Percentiles rank a stretch among this genome's conserved stretches.
These are phyloP conservation scores for Cyphellophora europaea DNA, from an alignment of 2,329 filamentous ascomycete species.

Conservation along the genomic window DNA sequence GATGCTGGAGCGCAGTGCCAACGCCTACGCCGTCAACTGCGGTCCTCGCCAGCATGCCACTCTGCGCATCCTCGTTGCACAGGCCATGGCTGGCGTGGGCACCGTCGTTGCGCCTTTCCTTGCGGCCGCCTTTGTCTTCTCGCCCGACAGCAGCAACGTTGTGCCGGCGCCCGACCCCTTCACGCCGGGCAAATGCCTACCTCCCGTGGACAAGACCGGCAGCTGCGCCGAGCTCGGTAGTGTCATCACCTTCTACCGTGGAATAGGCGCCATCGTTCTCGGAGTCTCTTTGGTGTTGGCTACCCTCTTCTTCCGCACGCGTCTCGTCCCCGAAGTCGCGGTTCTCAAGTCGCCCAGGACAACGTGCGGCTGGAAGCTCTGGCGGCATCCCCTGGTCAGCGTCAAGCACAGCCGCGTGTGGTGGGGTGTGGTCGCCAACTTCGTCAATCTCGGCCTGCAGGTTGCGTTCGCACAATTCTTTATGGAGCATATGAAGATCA, in stretches of 20 bases:
- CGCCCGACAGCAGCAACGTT: slow-evolving; percentile 18
- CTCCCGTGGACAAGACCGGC: slow-evolving; percentile 33
- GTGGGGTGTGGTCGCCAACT: slow-evolving; percentile 66
- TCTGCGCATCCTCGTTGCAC: slow-evolving; percentile 67
- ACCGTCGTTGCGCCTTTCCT: slow-evolving; percentile 65
- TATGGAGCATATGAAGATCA: slow-evolving; percentile 62
- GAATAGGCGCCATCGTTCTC: slow-evolving; percentile 62
- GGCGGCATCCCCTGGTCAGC: slow-evolving; percentile 16
- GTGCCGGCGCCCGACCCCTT: slow-evolving; percentile 9
- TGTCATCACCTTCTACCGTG: slow-evolving; percentile 71
- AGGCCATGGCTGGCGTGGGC: slow-evolving; percentile 67
- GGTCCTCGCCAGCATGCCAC: slow-evolving; percentile 67
- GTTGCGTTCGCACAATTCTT: slow-evolving; percentile 50
- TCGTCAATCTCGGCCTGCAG: slow-evolving; percentile 72
- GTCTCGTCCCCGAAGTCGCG: slow-evolving; percentile 63
- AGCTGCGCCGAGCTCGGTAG: slow-evolving; percentile 43
- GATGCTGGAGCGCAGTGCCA: slow-evolving; percentile 67
- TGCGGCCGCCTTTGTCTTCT: slow-evolving; percentile 57
- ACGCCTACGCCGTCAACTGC: slow-evolving; percentile 67
- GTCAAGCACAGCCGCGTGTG: slow-evolving; percentile 63
- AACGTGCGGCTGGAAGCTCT: slow-evolving; percentile 32
- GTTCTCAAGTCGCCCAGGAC: slow-evolving; percentile 51
- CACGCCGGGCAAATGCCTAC: slow-evolving; percentile 11
- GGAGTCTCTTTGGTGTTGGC: slow-evolving; percentile 44
- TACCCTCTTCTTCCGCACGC: slow-evolving; percentile 48